These are phyloP conservation scores for Chlamydomonas asymmetrica DNA, from an alignment of 139 green algal species.

Conservation along the genomic window DNA sequence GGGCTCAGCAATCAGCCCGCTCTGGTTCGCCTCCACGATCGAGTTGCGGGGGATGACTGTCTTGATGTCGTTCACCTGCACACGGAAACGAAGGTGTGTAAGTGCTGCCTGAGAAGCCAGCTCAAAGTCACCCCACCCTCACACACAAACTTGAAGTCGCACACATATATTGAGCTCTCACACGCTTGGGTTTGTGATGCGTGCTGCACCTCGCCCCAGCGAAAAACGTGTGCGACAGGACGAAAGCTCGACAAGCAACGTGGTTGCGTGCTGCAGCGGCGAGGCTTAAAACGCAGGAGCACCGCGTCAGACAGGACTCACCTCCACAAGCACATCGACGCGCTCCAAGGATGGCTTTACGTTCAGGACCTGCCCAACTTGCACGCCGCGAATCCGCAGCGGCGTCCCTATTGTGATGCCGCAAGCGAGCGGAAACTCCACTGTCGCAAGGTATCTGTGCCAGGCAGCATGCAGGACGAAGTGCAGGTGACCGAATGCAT, in stretches of 20 bases:
- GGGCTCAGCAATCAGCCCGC: slow-evolving; percentile 92
- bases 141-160: no score
- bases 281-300: no score
- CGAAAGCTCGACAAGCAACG: no score
- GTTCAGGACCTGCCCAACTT: slow-evolving; percentile 79
- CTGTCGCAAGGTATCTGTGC: slow-evolving; percentile 68
- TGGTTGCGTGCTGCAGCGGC: no score
- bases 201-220: no score
- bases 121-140: no score
- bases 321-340: slow-evolving; percentile 89
- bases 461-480: slow-evolving; percentile 4
- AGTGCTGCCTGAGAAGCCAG: no score
- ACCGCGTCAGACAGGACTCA: no score
- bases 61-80: slow-evolving; percentile 80
- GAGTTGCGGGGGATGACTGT: slow-evolving; percentile 93
- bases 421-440: slow-evolving; percentile 93
- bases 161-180: no score
- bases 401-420: slow-evolving; percentile 93
- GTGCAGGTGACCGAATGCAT: not conserved
- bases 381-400: slow-evolving; percentile 76
- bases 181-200: no score
- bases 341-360: slow-evolving; percentile 87
- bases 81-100: no score
- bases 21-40: slow-evolving; percentile 96
- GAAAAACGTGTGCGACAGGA: no score